Evolutionary conservation across 495 filamentous ascomycete species (phyloP), one percentile per base, ranked within the genome.

Genomic region (Penicillium salamii): DNA sequence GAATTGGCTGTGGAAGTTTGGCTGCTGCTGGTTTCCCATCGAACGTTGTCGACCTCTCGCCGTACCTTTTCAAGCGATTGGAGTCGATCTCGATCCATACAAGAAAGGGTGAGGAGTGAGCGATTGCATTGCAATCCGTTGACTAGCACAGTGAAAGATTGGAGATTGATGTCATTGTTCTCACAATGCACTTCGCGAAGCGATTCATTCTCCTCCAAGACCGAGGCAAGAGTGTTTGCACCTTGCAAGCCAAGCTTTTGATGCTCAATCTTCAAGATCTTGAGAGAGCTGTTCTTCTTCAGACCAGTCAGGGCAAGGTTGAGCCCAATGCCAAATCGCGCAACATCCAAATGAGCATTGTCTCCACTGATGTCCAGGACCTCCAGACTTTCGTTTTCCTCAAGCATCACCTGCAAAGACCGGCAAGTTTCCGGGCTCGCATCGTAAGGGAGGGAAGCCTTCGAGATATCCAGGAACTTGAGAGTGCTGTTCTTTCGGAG

Each of bases 321-420:
- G 42, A 97, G 79, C 3, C 90, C 90, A 52, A 82, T 85, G 15
- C 92, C 91, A 29, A 96, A 83, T 35, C 87, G 83, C 1, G 88
- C 86, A 37, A 89, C 88, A 61, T 96, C 93, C 19, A 97, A 74
- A 59, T 91, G 86, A 7, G 90, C 88, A 54, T 87, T 87, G 62
- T 95, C 93, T 5, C 93, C 93, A 6, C 90, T 93, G 36, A 97
- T 82, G 61, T 96, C 87, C 13, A 98, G 69, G 46, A 83, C 87
- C 47, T 83, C 78, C 11, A 98, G 71, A 0, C 86, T 88, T 8
- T 78, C 69, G 56, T 98, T 97, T 44, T 83, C 74, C 21, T 85
- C 82, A 53, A 98, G 89, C 69, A 97, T 81, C 34, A 77, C 50
- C 54, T 87, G 81, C 13, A 97, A 61, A n/a, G 83, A 76, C 35